Conservation (phyloP, 2,329 filamentous ascomycete genomes). For the Penicillium frequentans region DNA sequence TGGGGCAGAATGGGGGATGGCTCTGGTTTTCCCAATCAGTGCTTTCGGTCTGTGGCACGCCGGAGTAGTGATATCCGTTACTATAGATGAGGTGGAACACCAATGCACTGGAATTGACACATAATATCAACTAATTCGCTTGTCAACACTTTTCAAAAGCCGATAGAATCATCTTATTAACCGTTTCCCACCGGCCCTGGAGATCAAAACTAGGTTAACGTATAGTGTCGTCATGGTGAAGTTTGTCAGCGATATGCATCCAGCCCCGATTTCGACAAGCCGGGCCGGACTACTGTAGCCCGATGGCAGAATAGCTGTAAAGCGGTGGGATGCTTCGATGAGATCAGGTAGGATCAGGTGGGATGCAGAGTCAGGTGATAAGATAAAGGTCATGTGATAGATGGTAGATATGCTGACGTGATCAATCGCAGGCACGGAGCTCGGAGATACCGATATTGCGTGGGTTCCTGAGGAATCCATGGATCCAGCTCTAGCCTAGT, state of each 20-base stretch:
- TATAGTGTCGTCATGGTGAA: conserved; percentile 21
- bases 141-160: background rate
- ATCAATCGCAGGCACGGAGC: background rate
- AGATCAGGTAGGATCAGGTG: background rate
- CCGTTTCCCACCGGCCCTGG: background rate
- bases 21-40: conserved; percentile 35
- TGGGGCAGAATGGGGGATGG: conserved; percentile 20
- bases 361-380: background rate
- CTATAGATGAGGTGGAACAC: background rate
- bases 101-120: background rate
- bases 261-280: conserved; percentile 10
- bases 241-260: conserved; percentile 21
- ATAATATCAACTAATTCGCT: background rate
- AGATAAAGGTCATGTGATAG: background rate
- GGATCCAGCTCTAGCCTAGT: conserved; percentile 16
- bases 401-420: background rate
- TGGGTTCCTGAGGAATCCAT: background rate
- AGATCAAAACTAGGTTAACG: conserved; percentile 3
- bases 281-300: conserved; percentile 33
- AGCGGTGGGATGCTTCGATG: background rate
- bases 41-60: conserved; percentile 30
- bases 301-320: conserved; percentile 17
- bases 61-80: conserved; percentile 10
- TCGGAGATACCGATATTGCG: background rate
- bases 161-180: background rate